These are phyloP conservation scores for Bacidia rubella DNA, from an alignment of 495 filamentous ascomycete genomes.

Conservation along the genomic window DNA sequence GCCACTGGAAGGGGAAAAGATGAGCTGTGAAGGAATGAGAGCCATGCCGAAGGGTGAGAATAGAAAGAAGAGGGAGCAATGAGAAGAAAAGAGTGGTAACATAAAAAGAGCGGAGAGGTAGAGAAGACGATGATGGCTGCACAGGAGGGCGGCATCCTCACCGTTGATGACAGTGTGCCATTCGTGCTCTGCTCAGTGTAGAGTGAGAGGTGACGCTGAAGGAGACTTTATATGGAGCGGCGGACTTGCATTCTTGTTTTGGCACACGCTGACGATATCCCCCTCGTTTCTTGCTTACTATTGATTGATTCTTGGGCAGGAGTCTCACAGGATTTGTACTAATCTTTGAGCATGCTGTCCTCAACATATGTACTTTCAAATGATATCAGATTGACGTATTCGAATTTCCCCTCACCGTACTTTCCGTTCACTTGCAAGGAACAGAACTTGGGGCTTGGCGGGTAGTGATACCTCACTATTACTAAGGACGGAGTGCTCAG, in stretches of 20 bases:
- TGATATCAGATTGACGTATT: no score
- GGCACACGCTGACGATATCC: not conserved
- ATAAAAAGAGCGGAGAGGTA: not conserved
- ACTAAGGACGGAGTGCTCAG: no score
- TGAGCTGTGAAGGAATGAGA: conserved; percentile 35
- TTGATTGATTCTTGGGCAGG: not conserved
- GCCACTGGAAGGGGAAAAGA: conserved; percentile 36
- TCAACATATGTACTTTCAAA: no score
- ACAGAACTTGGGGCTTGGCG: no score
- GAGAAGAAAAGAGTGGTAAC: not conserved
- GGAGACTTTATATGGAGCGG: not conserved
- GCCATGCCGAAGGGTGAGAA: not conserved
- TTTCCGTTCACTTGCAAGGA: no score
- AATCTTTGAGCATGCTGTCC: not conserved
- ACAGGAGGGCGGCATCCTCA: not conserved
- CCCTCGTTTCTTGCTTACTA: not conserved
- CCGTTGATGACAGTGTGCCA: not conserved
- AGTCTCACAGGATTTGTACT: not conserved
- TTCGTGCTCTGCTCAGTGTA: not conserved
- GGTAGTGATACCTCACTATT: no score
- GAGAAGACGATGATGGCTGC: no score
- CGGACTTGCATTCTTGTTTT: not conserved
- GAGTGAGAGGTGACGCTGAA: not conserved
- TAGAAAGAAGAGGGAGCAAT: not conserved
- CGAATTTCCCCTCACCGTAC: no score